These are phyloP conservation scores for Mortierella sp. DNA, from an alignment of 371 early-diverging fungal species.

Conservation along the genomic window DNA sequence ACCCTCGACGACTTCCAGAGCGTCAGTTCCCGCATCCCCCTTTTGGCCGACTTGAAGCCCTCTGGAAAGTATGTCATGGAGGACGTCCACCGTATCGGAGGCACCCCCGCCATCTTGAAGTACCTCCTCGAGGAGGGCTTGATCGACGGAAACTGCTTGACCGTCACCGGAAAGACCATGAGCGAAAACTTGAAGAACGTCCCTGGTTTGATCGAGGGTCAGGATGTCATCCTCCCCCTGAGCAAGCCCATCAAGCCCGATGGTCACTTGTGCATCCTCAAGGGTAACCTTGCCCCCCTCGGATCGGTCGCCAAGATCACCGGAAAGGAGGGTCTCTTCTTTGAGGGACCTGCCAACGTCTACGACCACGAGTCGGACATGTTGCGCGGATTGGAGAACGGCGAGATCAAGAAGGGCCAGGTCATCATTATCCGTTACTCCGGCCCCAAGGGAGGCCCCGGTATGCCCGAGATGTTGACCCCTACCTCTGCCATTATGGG, in stretches of 20 bases:
- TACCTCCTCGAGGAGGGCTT: conserved; percentile 84
- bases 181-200: conserved; percentile 87
- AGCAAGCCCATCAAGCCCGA: conserved; percentile 90
- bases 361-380: conserved; percentile 94
- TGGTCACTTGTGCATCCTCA: conserved; percentile 94
- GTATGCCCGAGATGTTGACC: conserved; percentile 97
- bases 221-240: conserved; percentile 91
- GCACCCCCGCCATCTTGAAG: conserved; percentile 92
- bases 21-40: conserved; percentile 89
- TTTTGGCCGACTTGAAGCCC: conserved; percentile 98
- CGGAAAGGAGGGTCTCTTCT: conserved; percentile 95
- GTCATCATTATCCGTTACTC: conserved; percentile 92
- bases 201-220: conserved; percentile 79
- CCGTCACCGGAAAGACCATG: conserved; percentile 95
- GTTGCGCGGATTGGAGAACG: conserved; percentile 85
- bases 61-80: conserved; percentile 97
- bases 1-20: conserved; percentile 94
- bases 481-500: conserved; percentile 98
- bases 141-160: conserved; percentile 89
- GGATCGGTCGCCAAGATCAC: conserved; percentile 99
- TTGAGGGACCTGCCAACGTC: conserved; percentile 89
- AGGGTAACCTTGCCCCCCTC: conserved; percentile 96
- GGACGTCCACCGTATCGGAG: conserved; percentile 91
- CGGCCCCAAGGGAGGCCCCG: conserved; percentile 94
- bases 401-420: conserved; percentile 88